Evolutionary conservation across 306 rosid species (phyloP), one percentile per base, ranked within the genome.

Genomic region (Abrus pulchellus): DNA sequence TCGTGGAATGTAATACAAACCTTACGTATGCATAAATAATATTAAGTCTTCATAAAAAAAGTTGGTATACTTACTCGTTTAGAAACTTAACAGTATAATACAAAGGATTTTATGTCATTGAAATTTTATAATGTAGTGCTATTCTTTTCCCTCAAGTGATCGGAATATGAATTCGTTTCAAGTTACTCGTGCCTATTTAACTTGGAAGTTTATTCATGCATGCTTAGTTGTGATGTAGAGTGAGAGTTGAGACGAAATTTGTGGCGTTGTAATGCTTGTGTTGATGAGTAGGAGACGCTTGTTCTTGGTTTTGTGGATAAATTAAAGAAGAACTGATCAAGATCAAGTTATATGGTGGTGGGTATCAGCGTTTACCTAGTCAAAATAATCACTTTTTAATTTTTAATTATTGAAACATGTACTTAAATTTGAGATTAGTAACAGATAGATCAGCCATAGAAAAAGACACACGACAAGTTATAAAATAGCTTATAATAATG

Each of bases 31-130:
- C 8, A 60, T 2, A 60, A 34, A 34, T 36, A 64, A n/a, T 40
- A 66, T 5, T 44, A 65, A 43, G 38, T 44, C 4, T 14, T 27
- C 34, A 2, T 43, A 6, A 43, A 43, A 44, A 40, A 13, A 53
- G 32, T 66, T 67, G 73, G 55, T 67, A 67, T 9, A 67, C 55
- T 44, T 7, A 27, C 52, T 41, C 34, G 48, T 6, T 40, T 64
- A 32, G 70, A 40, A 41, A 7, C 13, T 65, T 12, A 41, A 20
- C 20, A 20, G 20, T 20, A 20, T 5, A 20, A 36, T 40, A 40
- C 71, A 65, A 41, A 41, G 52, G 52, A 3, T 63, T 12, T 63
- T 5, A 30, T 29, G 6, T 7, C 9, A 63, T 63, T 34, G 48
- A 12, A 63, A 13, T 36, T 61, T 61, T 61, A 33, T 33, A 32